These are phyloP conservation scores for Aspergillus spinulosporus DNA, from an alignment of 2,329 filamentous ascomycete species.

Conservation along the genomic window DNA sequence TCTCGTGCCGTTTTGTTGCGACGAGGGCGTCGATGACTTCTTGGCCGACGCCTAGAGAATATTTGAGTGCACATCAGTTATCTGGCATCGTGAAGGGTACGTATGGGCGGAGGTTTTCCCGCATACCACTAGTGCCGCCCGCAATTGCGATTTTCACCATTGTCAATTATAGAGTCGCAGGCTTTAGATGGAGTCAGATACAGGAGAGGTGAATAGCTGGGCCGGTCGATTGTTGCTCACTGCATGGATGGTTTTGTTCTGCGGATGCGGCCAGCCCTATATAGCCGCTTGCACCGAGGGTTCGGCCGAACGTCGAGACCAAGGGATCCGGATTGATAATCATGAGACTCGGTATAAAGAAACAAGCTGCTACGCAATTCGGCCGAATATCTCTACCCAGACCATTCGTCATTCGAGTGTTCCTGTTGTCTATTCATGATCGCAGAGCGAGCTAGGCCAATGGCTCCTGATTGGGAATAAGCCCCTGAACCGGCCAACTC, in stretches of 20 bases:
- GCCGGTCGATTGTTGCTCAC: too few species aligned
- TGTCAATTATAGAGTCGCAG: not conserved
- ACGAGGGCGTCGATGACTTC: conserved; percentile 13
- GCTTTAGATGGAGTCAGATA: too few species aligned
- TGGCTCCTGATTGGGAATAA: too few species aligned
- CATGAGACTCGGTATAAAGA: not conserved
- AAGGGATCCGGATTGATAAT: not conserved
- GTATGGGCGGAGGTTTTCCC: not conserved
- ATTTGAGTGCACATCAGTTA: not conserved
- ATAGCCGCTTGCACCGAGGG: not conserved
- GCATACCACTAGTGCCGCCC: conserved; percentile 7
- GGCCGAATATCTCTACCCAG: not conserved
- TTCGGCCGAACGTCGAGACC: too few species aligned
- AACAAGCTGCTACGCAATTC: not conserved
- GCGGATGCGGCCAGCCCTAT: not conserved
- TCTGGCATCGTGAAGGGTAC: too few species aligned
- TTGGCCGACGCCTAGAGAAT: conserved; percentile 2
- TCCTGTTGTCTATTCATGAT: not conserved
- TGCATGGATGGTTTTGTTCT: too few species aligned
- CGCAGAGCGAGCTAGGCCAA: not conserved
- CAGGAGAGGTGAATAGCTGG: too few species aligned
- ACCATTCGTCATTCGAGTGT: not conserved
- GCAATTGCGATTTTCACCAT: conserved; percentile 14
- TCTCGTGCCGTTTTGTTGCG: conserved; percentile 10
- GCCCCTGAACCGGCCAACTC: too few species aligned